Conservation (phyloP, 1,284 basidiomycete species). For the Boletellus deceptivus region DNA sequence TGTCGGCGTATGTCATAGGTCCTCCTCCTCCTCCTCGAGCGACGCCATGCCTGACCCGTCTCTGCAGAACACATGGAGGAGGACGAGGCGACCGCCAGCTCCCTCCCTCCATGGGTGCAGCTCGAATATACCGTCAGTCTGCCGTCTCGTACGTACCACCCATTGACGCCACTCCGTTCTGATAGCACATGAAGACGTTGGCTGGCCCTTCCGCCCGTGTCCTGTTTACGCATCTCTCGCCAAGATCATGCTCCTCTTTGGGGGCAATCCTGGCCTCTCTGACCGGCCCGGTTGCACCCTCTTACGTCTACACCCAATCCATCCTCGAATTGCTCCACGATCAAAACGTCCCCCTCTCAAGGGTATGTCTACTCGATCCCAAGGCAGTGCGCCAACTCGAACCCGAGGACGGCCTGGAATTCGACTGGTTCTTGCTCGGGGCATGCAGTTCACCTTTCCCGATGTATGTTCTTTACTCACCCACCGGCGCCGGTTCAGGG, state of each 20-base stretch:
- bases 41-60: constrained; percentile 5
- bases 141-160: not conserved
- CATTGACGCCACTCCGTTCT: not conserved
- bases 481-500: constrained; percentile 39
- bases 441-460: constrained; percentile 37
- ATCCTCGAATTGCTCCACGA: constrained; percentile 66
- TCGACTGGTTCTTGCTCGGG: constrained; percentile 87
- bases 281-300: constrained; percentile 38
- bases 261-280: constrained; percentile 37
- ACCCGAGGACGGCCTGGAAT: constrained; percentile 75
- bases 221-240: constrained; percentile 83
- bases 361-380: constrained; percentile 88
- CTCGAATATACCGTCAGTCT: constrained; percentile 66
- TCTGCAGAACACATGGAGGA: constrained; percentile 96
- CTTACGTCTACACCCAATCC: constrained; percentile 50
- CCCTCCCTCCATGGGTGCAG: constrained; percentile 86
- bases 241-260: constrained; percentile 64
- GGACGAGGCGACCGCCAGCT: constrained; percentile 71
- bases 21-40: constrained; percentile 7
- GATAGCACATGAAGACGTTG: constrained; percentile 82
- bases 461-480: too few species aligned
- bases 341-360: constrained; percentile 46
- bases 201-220: constrained; percentile 67
- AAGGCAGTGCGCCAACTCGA: constrained; percentile 67
- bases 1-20: constrained; percentile 41